Evolutionary conservation across 495 filamentous ascomycete species (phyloP).

Genomic region (Rostrohypoxylon terebratum): DNA sequence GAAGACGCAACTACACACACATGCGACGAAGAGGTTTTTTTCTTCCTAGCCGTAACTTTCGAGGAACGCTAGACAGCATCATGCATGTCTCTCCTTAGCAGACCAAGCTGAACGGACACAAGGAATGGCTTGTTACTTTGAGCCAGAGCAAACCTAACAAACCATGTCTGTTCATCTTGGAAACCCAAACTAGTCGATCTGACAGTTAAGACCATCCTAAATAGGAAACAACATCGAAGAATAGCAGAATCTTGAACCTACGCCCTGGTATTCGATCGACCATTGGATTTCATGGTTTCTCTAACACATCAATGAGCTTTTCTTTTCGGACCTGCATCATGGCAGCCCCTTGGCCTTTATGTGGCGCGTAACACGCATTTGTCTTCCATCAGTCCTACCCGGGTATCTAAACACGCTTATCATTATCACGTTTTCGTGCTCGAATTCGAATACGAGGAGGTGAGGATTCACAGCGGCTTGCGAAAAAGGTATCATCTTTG

Average conservation of each 20-base stretch:
- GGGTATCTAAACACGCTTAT: slow-evolving; percentile 7
- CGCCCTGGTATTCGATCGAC: slow-evolving; percentile 15
- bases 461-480: slow-evolving; percentile 20
- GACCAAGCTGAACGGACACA: slow-evolving; percentile 11
- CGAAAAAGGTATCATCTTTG: background rate
- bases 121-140: slow-evolving; percentile 17
- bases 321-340: slow-evolving; percentile 48
- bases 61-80: slow-evolving; percentile 4
- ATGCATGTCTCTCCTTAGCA: slow-evolving; percentile 21
- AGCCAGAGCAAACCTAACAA: background rate
- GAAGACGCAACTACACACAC: slow-evolving; percentile 26
- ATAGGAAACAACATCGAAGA: slow-evolving; percentile 25
- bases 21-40: slow-evolving; percentile 27
- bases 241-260: slow-evolving; percentile 5
- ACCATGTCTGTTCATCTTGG: slow-evolving; percentile 12
- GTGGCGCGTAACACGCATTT: slow-evolving; percentile 44
- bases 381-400: slow-evolving; percentile 13
- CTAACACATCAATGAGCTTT: slow-evolving; percentile 26
- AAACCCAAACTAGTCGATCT: slow-evolving; percentile 10
- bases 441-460: slow-evolving; percentile 30
- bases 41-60: slow-evolving; percentile 21
- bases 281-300: slow-evolving; percentile 7
- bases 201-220: slow-evolving; percentile 14
- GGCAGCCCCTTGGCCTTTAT: slow-evolving; percentile 41
- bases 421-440: slow-evolving; percentile 27